phyloP scores from a whole-genome alignment of 1,139 yeast genomes.

The Geotrichum armillariae region DNA sequence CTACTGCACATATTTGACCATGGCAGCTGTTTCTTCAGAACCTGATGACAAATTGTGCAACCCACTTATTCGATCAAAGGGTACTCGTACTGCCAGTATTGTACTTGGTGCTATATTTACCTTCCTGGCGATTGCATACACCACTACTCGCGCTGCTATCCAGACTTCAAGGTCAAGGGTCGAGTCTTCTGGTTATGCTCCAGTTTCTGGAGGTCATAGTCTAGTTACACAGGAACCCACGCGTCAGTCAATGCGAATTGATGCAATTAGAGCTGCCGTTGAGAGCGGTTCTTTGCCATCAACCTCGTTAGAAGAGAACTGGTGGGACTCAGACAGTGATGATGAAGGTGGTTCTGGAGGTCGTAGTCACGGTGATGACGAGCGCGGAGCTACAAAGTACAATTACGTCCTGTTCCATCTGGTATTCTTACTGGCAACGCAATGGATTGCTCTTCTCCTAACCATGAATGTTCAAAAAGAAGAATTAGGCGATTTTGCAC shows the following conservation, averaged over 20 bases:
- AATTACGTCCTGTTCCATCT: constrained; percentile 87
- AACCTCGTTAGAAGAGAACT: constrained; percentile 77
- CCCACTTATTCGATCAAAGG: constrained; percentile 83
- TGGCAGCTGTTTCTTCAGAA: constrained; percentile 94
- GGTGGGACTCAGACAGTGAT: constrained; percentile 41
- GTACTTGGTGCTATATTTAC: constrained; percentile 92
- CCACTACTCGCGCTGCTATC: constrained; percentile 96
- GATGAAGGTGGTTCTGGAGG: constrained; percentile 33
- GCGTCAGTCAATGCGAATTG: constrained; percentile 76
- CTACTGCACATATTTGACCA: constrained; percentile 86
- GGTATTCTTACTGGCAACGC: constrained; percentile 92
- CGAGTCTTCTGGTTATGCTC: constrained; percentile 33
- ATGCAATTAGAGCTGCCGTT: constrained; percentile 90
- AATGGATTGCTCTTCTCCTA: constrained; percentile 90
- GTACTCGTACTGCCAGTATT: constrained; percentile 87
- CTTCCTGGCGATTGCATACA: constrained; percentile 91
- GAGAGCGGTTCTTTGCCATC: constrained; percentile 94
- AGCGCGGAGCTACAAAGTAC: constrained; percentile 68
- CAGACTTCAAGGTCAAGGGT: constrained; percentile 38
- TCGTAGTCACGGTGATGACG: constrained; percentile 71
- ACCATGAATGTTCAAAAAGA: constrained; percentile 90
- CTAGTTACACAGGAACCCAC: constrained; percentile 56
- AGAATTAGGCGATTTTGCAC: constrained; percentile 84
- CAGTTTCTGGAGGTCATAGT: constrained; percentile 38
- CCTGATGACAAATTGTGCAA: constrained; percentile 94